These are phyloP conservation scores for Dentipellis fragilis DNA, from an alignment of 768 basidiomycete genomes.

Conservation along the genomic window DNA sequence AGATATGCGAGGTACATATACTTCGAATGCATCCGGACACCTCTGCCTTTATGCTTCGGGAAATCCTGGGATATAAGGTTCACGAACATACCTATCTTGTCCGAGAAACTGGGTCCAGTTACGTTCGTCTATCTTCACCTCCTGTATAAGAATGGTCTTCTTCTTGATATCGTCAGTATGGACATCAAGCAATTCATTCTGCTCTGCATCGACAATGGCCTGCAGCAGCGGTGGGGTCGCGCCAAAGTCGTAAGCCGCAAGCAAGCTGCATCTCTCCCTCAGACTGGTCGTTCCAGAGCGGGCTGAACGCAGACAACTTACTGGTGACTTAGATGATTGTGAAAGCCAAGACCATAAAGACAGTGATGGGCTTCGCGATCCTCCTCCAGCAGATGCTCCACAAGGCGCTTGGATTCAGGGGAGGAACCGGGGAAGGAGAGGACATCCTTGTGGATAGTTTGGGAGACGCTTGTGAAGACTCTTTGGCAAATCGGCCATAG, in stretches of 20 bases:
- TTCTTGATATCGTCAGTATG: conserved; percentile 25
- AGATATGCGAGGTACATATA: too few relatives aligned
- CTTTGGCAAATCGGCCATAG: neutral
- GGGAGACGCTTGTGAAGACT: conserved; percentile 5
- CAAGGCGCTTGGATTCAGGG: conserved; percentile 28
- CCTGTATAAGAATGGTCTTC: conserved; percentile 16
- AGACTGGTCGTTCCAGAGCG: neutral
- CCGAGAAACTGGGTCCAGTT: conserved; percentile 44
- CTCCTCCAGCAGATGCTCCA: conserved; percentile 34
- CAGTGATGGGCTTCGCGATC: conserved; percentile 44
- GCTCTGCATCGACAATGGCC: conserved; percentile 38
- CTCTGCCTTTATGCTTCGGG: too few relatives aligned
- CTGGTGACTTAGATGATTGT: conserved; percentile 57
- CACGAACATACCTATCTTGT: conserved; percentile 27
- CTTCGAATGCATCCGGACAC: too few relatives aligned
- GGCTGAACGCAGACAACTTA: conserved; percentile 18
- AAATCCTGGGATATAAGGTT: too few relatives aligned
- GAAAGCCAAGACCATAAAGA: conserved; percentile 35
- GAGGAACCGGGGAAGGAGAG: conserved; percentile 39
- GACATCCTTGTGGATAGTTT: conserved; percentile 26
- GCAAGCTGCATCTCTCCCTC: conserved; percentile 24
- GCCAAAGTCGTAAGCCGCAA: conserved; percentile 49
- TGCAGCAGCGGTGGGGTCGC: conserved; percentile 35
- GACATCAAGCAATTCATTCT: conserved; percentile 29
- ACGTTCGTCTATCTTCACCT: conserved; percentile 24